phyloP scores from a whole-genome alignment of 2,329 filamentous ascomycete species.

The Talaromyces albobiverticillius region DNA sequence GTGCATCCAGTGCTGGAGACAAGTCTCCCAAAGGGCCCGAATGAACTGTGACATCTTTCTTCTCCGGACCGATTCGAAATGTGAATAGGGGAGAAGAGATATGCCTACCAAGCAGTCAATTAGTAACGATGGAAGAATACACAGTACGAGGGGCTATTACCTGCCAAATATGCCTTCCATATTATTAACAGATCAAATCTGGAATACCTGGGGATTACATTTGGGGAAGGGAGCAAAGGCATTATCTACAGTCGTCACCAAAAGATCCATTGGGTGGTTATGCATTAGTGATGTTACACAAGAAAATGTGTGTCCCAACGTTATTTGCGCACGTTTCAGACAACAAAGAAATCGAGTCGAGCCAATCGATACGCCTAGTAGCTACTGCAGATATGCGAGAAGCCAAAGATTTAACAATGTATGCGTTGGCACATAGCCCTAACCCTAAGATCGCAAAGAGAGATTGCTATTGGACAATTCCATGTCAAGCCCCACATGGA shows the following conservation, averaged over 20 bases:
- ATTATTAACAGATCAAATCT: background rate
- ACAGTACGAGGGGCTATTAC: background rate
- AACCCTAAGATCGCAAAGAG: no score
- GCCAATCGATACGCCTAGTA: no score
- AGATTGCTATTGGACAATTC: no score
- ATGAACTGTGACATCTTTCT: conserved; percentile 14
- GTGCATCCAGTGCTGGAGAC: conserved; percentile 8
- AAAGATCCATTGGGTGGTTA: background rate
- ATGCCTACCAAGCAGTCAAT: conserved; percentile 5
- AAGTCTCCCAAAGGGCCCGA: conserved; percentile 12
- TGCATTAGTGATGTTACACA: background rate
- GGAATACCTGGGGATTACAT: background rate
- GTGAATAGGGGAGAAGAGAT: conserved; percentile 14
- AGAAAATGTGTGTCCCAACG: background rate
- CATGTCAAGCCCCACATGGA: no score
- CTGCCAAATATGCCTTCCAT: background rate
- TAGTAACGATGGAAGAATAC: no score
- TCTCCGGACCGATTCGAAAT: conserved; percentile 14
- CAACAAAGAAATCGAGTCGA: no score
- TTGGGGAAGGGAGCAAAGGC: background rate
- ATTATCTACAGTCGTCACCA: background rate
- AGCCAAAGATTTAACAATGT: no score
- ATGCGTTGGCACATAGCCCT: no score
- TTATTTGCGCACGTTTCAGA: no score
- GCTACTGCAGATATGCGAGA: no score